Base-by-base conservation (phyloP, 1,284 basidiomycete genomes). In the Sanguinoderma infundibulare region DNA sequence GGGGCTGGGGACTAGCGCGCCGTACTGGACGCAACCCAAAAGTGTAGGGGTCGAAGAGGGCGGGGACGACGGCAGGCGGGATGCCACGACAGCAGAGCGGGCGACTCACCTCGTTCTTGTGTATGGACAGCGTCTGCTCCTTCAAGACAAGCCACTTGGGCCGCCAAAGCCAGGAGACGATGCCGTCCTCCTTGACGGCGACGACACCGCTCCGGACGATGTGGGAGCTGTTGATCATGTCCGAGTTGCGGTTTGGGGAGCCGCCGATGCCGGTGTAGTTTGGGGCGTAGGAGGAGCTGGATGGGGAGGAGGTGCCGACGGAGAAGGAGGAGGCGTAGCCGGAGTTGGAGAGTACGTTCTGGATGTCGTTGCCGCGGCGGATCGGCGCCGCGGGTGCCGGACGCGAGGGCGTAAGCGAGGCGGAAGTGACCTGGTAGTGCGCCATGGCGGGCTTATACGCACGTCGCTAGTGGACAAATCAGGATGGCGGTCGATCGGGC, bases 81-180 rank as follows among this genome's bases (percentile, higher is more conserved):
- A 26, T 24, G 42, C 42, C 42, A 46, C 24, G 42, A 26, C 12
- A 22, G 36, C 8, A 38, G 51, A 17, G 32, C 42, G 50, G 42
- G 60, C 32, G 36, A 75, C 88, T 69, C 71, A 96, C 95, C 85
- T 98, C 96, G 72, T 88, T 94, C 82, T 97, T 98, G 77, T 96
- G 94, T 64, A 98, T 89, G 42, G 87, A 85, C 55, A 99, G 77
- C 15, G 89, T 85, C 70, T 89, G 85, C 64, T 95, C 94, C 68
- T 89, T 92, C 62, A 98, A 81, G 5, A 96, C 85, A 50, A 98
- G 80, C 92, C 92, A 98, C 72, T 94, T 91, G 72, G 93, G 89
- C 74, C 91, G 89, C 91, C 97, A 98, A 59, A 98, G 85, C 85
- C 94, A 96, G 66, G 92, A 94, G 15, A 94, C 87, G 66, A 98